phyloP scores from a whole-genome alignment of 768 basidiomycete genomes.

The Pholiota microspora region DNA sequence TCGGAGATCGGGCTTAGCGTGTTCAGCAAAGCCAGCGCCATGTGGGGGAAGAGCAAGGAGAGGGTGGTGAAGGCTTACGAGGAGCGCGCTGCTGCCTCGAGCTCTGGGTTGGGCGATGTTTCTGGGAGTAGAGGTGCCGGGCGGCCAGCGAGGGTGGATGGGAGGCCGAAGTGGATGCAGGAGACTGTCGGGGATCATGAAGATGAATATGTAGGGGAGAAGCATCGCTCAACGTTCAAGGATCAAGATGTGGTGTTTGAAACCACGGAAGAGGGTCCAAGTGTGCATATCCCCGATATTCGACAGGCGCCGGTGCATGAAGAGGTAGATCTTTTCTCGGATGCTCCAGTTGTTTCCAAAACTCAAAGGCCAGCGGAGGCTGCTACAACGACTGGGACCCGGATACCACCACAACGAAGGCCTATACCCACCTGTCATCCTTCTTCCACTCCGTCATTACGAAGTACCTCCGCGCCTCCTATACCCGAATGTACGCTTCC shows the following conservation, averaged over 20 bases:
- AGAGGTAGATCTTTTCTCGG: conserved; percentile 25
- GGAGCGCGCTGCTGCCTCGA: too few relatives aligned
- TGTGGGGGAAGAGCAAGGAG: conserved; percentile 85
- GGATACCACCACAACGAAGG: not conserved
- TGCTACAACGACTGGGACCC: conserved; percentile 12
- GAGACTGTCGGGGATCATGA: conserved; percentile 33
- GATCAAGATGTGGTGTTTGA: conserved; percentile 3
- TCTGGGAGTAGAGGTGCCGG: conserved; percentile 8
- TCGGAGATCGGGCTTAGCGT: conserved; percentile 81
- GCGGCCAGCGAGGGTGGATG: conserved; percentile 15
- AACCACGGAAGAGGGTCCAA: conserved; percentile 4
- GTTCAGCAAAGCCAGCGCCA: conserved; percentile 79
- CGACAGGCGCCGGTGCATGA: conserved; percentile 8
- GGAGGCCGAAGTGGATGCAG: conserved; percentile 62
- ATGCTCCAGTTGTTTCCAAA: conserved; percentile 13
- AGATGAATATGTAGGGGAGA: conserved; percentile 39
- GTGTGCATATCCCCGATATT: conserved; percentile 6
- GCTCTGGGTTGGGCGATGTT: not conserved
- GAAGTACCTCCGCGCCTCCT: not conserved
- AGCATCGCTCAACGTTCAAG: conserved; percentile 26
- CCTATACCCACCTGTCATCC: not conserved
- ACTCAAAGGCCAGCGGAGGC: not conserved
- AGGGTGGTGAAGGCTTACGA: conserved; percentile 80
- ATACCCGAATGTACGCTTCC: conserved; percentile 24
- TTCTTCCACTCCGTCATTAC: conserved; percentile 1